A percentile compares a stretch with the other conserved stretches of the same genome.
Conservation (phyloP, 805 yeast species). For the Candida awuae region DNA sequence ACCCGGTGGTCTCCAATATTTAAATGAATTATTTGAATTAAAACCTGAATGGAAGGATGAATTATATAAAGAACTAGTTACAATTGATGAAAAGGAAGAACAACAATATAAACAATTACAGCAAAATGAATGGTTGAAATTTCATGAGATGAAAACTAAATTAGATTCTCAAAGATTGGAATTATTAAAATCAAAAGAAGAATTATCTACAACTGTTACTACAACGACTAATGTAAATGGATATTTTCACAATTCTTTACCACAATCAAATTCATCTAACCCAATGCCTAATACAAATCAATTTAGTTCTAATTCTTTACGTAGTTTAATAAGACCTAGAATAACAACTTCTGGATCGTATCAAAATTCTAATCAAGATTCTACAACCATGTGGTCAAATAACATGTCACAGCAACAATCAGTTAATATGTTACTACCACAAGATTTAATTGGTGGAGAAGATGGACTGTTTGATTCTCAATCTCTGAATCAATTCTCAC, state of each 20-base stretch:
- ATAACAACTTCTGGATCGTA: conserved; percentile 6
- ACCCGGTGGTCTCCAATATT: conserved; percentile 22
- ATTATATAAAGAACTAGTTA: conserved; percentile 23
- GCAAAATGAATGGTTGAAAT: conserved; percentile 29
- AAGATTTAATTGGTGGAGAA: conserved; percentile 24
- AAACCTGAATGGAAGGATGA: conserved; percentile 28
- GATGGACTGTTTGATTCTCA: conserved; percentile 10
- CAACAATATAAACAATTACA: conserved; percentile 34
- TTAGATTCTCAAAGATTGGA: conserved; percentile 13
- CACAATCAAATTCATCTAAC: conserved; percentile 2
- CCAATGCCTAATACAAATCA: conserved; percentile 7
- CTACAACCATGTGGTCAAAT: background rate
- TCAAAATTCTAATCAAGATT: background rate
- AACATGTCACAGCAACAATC: conserved; percentile 1
- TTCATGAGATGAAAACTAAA: conserved; percentile 21
- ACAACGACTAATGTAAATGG: conserved; percentile 7
- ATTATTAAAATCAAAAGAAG: conserved; percentile 26
- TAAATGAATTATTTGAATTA: conserved; percentile 18
- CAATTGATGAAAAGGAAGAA: conserved; percentile 29
- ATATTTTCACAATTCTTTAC: conserved; percentile 5
- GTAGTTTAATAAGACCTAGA: conserved; percentile 7
- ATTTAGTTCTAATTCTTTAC: conserved; percentile 11
- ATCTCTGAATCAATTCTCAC: conserved; percentile 2
- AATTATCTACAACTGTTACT: conserved; percentile 15
- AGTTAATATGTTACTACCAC: conserved; percentile 24